These are phyloP conservation scores for Daldinia vernicosa DNA, from an alignment of 495 filamentous ascomycete genomes.

Conservation along the genomic window DNA sequence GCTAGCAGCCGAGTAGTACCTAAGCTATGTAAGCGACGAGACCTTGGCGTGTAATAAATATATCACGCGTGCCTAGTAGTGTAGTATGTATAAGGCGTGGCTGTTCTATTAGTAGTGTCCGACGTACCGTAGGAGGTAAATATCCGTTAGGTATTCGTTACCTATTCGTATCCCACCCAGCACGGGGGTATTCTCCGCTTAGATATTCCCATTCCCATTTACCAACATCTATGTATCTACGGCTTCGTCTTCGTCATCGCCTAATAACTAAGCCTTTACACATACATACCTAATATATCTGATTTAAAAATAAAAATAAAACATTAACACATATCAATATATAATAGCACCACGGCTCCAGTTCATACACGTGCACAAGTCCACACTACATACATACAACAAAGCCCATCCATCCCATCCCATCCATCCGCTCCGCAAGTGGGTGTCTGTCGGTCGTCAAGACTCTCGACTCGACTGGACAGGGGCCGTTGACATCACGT, in stretches of 20 bases:
- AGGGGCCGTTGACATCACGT: slow-evolving; percentile 31
- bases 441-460: background rate
- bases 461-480: slow-evolving; percentile 10
- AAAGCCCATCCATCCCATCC: too few relatives aligned
- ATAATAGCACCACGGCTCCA: background rate
- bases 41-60: background rate
- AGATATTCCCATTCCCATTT: too few relatives aligned
- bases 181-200: background rate
- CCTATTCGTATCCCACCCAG: background rate
- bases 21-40: background rate
- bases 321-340: too few relatives aligned
- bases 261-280: too few relatives aligned
- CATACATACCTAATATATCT: too few relatives aligned
- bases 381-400: too few relatives aligned
- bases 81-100: background rate
- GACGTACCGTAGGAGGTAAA: background rate
- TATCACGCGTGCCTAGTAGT: background rate
- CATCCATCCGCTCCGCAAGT: background rate
- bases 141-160: too few relatives aligned
- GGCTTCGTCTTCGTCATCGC: too few relatives aligned
- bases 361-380: background rate
- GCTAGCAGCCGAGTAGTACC: background rate
- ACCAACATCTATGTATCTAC: background rate
- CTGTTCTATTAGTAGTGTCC: background rate
- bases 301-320: too few relatives aligned